Evolutionary conservation across 495 filamentous ascomycete species (phyloP).

Genomic region (Aspergillus haitiensis): DNA sequence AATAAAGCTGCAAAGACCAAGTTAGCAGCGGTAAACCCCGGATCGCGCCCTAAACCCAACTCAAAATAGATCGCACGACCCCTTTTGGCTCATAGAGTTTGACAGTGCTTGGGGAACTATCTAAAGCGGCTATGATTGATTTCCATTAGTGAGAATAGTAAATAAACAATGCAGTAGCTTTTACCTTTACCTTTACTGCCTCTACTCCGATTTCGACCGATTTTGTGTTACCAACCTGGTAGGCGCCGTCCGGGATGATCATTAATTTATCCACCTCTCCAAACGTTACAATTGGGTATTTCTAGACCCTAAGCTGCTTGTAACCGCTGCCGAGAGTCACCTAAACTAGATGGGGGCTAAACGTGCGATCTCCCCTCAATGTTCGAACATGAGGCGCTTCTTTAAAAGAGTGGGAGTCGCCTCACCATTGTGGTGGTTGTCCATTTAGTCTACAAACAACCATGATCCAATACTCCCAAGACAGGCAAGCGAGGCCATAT

Average conservation of each 20-base stretch:
- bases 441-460: not conserved
- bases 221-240: not conserved
- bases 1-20: too few relatives aligned
- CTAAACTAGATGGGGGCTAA: not conserved
- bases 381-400: not conserved
- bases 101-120: too few relatives aligned
- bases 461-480: not conserved
- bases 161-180: not conserved
- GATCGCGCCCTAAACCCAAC: too few relatives aligned
- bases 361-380: not conserved
- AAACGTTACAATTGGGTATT: conserved; percentile 2
- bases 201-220: not conserved
- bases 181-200: not conserved
- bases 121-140: too few relatives aligned
- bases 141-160: too few relatives aligned
- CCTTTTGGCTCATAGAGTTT: too few relatives aligned
- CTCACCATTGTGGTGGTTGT: not conserved
- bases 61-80: too few relatives aligned
- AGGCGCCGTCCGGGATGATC: not conserved
- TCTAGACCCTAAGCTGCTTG: not conserved
- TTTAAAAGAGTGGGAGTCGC: not conserved
- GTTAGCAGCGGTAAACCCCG: too few relatives aligned
- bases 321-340: conserved; percentile 15
- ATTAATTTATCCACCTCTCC: not conserved
- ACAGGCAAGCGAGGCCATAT: not conserved